Evolutionary conservation across 83 land plant genomes (phyloP).

Genomic region (Thuja plicata): DNA sequence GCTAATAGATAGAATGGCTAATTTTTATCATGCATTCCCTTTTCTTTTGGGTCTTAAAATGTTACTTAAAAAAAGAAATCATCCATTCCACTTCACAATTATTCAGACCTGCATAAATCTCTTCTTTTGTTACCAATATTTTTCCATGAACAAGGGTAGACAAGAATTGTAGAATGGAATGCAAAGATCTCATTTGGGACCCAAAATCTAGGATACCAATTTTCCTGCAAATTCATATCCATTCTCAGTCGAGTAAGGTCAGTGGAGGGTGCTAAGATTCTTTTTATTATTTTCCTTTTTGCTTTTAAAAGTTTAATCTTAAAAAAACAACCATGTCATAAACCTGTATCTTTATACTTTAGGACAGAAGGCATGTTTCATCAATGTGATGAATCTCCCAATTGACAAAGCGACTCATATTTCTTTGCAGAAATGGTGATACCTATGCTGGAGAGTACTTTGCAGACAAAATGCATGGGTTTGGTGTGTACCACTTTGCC

Average conservation of each 20-base stretch:
- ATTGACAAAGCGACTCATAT: neutral
- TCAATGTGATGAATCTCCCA: neutral
- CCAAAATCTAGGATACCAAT: neutral
- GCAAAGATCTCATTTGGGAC: neutral
- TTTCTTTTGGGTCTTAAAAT: neutral
- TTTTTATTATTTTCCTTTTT: neutral
- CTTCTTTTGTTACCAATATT: neutral
- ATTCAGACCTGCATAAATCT: neutral
- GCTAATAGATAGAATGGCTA: neutral
- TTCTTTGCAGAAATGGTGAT: slow-evolving; percentile 74
- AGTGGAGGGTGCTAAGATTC: neutral
- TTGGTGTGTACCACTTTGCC: slow-evolving; percentile 84
- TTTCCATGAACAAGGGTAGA: neutral
- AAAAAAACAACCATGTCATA: neutral
- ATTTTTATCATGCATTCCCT: neutral
- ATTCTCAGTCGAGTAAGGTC: neutral
- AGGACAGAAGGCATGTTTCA: neutral
- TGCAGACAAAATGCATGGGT: slow-evolving; percentile 94
- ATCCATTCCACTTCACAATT: neutral
- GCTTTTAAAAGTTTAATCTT: neutral
- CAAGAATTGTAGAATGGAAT: neutral
- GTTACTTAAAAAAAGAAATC: neutral
- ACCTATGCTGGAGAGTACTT: slow-evolving; percentile 91
- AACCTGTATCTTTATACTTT: neutral
- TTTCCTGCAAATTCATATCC: neutral